phyloP scores from a whole-genome alignment of 495 filamentous ascomycete species.

The Penicillium crystallinum region DNA sequence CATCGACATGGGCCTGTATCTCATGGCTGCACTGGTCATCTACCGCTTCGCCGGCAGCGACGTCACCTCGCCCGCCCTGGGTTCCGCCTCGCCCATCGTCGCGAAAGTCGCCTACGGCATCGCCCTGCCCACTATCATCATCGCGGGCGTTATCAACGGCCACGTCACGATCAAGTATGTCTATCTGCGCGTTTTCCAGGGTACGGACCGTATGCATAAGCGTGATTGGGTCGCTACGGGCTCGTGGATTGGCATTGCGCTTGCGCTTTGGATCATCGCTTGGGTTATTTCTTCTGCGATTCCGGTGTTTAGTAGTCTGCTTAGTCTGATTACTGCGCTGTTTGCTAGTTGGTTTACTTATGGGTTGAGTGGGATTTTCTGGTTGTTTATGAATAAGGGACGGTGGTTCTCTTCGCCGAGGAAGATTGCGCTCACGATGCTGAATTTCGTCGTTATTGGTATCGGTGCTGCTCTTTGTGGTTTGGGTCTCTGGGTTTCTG shows the following conservation, averaged over 20 bases:
- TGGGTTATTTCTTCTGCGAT: constrained; percentile 71
- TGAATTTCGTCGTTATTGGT: constrained; percentile 28
- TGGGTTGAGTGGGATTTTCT: constrained; percentile 39
- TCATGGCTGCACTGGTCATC: constrained; percentile 46
- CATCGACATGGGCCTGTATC: constrained; percentile 63
- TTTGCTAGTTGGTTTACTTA: constrained; percentile 45
- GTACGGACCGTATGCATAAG: constrained; percentile 58
- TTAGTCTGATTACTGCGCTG: constrained; percentile 46
- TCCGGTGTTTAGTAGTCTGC: constrained; percentile 64
- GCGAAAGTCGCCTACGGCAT: constrained; percentile 72
- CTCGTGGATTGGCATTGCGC: constrained; percentile 56
- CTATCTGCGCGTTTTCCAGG: constrained; percentile 55
- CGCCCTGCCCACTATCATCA: constrained; percentile 64
- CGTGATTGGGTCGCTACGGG: constrained; percentile 44
- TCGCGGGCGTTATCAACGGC: constrained; percentile 65
- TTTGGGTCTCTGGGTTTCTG: constrained; percentile 41
- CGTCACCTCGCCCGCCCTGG: constrained; percentile 68
- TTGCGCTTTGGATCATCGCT: constrained; percentile 55
- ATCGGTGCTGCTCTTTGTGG: constrained; percentile 36
- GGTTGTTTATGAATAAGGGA: constrained; percentile 38
- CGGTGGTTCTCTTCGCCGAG: constrained; percentile 22
- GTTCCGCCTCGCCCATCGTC: constrained; percentile 57
- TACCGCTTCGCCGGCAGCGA: constrained; percentile 65
- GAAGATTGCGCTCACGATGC: constrained; percentile 29
- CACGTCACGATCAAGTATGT: constrained; percentile 59